A percentile compares a stretch with the other conserved stretches of the same genome.
Evolutionary conservation across 192 early-diverging fungal species (phyloP).

Genomic region (Rhizophagus clarus): DNA sequence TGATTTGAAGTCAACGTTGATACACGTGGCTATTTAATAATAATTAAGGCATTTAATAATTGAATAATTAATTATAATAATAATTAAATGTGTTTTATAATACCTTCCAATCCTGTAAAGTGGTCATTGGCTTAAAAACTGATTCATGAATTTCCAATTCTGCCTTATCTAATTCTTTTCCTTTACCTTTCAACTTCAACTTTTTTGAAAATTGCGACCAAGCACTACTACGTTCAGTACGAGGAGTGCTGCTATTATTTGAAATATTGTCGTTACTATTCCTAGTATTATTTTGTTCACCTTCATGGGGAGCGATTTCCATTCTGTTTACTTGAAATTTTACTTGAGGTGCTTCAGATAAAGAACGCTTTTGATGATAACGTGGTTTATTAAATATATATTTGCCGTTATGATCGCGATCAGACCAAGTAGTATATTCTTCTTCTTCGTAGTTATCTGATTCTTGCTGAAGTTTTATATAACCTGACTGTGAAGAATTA

Average conservation of each 20-base stretch:
- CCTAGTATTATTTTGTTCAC: neutral
- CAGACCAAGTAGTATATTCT: neutral
- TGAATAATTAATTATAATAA: neutral
- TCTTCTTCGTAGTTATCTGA: neutral
- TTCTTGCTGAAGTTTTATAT: slow-evolving; percentile 15
- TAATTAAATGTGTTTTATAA: neutral
- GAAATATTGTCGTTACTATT: neutral
- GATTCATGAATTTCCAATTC: neutral
- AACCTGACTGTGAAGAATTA: neutral
- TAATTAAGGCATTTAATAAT: neutral
- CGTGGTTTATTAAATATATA: neutral
- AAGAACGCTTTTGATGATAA: slow-evolving; percentile 3
- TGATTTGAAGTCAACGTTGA: slow-evolving; percentile 33
- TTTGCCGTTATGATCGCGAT: neutral
- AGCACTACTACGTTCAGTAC: slow-evolving; percentile 2
- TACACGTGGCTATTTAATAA: neutral
- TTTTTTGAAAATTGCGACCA: slow-evolving; percentile 25
- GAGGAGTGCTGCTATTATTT: neutral
- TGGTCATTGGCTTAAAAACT: slow-evolving; percentile 1
- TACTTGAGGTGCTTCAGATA: neutral
- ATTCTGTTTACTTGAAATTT: neutral
- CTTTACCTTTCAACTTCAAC: neutral
- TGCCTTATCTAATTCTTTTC: neutral
- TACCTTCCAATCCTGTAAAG: slow-evolving; percentile 23
- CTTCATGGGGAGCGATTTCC: neutral